Percentiles rank a stretch among this genome's conserved stretches.
These are phyloP conservation scores for Hysterium pulicare DNA, from an alignment of 2,329 filamentous ascomycete species.

Conservation along the genomic window DNA sequence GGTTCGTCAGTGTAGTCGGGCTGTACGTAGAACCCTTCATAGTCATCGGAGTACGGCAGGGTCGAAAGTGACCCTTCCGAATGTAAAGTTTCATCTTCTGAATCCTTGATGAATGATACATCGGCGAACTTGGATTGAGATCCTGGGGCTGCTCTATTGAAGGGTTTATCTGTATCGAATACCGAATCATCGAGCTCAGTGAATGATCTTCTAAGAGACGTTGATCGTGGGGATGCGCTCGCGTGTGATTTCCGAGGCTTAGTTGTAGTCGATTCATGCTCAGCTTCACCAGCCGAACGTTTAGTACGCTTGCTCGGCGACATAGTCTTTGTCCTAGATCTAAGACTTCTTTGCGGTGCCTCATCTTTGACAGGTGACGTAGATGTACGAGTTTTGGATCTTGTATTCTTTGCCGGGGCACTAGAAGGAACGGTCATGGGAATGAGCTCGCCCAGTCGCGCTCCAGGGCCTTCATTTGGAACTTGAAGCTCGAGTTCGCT, in stretches of 20 bases:
- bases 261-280: too few species aligned
- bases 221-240: constrained; percentile 2
- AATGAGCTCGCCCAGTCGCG: neutral
- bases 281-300: neutral
- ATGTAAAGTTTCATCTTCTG: constrained; percentile 21
- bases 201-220: constrained; percentile 6
- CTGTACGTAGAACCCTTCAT: constrained; percentile 4
- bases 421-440: neutral
- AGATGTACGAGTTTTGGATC: constrained; percentile 12
- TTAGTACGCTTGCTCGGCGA: constrained; percentile 16
- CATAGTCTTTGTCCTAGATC: constrained; percentile 23
- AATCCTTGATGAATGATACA: constrained; percentile 26
- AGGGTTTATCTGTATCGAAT: constrained; percentile 11
- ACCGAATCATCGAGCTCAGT: constrained; percentile 8
- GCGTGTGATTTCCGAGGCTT: too few species aligned
- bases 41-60: constrained; percentile 19
- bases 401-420: constrained; percentile 15
- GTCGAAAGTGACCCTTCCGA: constrained; percentile 29
- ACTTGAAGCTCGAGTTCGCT: neutral
- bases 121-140: constrained; percentile 22
- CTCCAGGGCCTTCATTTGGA: neutral
- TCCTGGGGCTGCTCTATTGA: constrained; percentile 22
- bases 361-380: constrained; percentile 17
- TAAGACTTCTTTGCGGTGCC: constrained; percentile 21
- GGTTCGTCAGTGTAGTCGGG: constrained; percentile 8